Evolutionary conservation across 1,284 basidiomycete genomes (phyloP).

Genomic region (Pterulicium gracile): DNA sequence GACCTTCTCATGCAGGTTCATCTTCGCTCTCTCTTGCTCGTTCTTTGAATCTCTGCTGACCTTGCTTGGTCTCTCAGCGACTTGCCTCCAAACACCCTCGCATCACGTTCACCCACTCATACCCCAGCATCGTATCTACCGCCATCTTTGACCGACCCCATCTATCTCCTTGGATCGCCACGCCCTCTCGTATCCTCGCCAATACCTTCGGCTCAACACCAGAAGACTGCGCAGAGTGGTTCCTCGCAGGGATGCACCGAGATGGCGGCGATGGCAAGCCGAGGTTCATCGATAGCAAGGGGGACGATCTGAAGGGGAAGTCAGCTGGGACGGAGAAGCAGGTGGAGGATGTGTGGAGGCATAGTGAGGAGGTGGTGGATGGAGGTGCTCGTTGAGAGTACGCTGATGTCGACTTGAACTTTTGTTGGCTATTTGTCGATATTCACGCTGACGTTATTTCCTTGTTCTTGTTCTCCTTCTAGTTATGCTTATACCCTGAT

Average conservation of each 20-base stretch:
- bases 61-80: background rate
- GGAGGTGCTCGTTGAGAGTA: too few species aligned
- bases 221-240: background rate
- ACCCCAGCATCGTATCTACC: background rate
- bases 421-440: too few species aligned
- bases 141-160: background rate
- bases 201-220: background rate
- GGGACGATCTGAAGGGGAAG: background rate
- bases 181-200: background rate
- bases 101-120: conserved; percentile 1
- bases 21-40: background rate
- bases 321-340: background rate
- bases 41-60: background rate
- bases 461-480: too few species aligned
- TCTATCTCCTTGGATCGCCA: background rate
- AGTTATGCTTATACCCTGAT: too few species aligned
- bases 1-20: background rate
- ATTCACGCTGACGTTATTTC: too few species aligned
- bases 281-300: background rate
- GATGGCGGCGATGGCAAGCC: background rate
- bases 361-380: background rate
- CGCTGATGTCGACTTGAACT: too few species aligned
- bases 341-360: background rate
- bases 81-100: background rate
- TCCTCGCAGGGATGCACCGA: background rate